Evolutionary conservation across 2,329 filamentous ascomycete species (phyloP).

Genomic region (Emydomyces testavorans): DNA sequence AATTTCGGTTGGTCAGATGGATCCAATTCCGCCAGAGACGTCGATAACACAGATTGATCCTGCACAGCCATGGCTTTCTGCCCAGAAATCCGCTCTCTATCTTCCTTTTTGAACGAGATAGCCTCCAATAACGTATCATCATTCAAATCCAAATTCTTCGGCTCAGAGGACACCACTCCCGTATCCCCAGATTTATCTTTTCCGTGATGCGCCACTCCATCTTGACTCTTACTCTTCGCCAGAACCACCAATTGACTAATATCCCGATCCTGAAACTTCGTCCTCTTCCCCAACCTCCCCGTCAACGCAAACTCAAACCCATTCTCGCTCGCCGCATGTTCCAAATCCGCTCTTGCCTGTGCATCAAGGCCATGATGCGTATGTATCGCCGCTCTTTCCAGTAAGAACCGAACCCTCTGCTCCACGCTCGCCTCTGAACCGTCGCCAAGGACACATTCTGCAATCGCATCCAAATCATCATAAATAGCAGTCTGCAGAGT

Average conservation of each 20-base stretch:
- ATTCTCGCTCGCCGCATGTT: constrained; percentile 54
- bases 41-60: constrained; percentile 45
- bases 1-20: constrained; percentile 75
- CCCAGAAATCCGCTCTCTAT: constrained; percentile 25
- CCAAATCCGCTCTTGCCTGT: constrained; percentile 60
- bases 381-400: constrained; percentile 74
- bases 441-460: background rate
- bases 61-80: constrained; percentile 29
- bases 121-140: constrained; percentile 86
- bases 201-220: constrained; percentile 13
- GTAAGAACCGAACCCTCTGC: constrained; percentile 47
- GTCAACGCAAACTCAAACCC: constrained; percentile 72
- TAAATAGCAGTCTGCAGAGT: constrained; percentile 36
- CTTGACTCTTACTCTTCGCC: constrained; percentile 54
- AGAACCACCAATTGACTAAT: constrained; percentile 82
- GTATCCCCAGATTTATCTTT: constrained; percentile 11
- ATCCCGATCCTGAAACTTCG: constrained; percentile 35
- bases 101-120: constrained; percentile 58
- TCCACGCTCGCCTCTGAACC: constrained; percentile 21
- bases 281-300: constrained; percentile 64
- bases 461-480: constrained; percentile 16
- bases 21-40: constrained; percentile 51
- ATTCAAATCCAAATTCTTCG: constrained; percentile 66
- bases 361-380: constrained; percentile 73
- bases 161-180: constrained; percentile 29